A percentile compares a stretch with the other conserved stretches of the same genome.
These are phyloP conservation scores for Hypoxylon sp. DNA, from an alignment of 2,329 filamentous ascomycete species.

Conservation along the genomic window DNA sequence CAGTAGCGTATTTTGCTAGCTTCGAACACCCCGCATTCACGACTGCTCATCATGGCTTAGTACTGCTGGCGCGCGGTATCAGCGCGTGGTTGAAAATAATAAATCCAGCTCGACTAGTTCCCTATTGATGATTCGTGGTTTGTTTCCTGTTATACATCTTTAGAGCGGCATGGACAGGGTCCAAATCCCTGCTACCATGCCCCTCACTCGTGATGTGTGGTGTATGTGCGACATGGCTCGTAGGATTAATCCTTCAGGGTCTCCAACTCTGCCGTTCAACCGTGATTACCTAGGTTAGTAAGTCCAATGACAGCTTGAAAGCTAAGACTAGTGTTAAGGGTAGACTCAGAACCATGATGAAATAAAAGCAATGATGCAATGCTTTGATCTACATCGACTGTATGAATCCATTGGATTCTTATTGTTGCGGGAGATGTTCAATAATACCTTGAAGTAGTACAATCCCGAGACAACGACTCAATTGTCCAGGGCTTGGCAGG, in stretches of 20 bases:
- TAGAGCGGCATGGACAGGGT: constrained; percentile 31
- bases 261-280: constrained; percentile 18
- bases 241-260: constrained; percentile 35
- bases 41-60: constrained; percentile 30
- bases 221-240: constrained; percentile 24
- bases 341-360: constrained; percentile 11
- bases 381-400: constrained; percentile 23
- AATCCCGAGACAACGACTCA: constrained; percentile 26
- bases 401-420: not conserved
- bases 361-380: constrained; percentile 34
- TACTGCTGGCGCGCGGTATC: constrained; percentile 31
- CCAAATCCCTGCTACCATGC: constrained; percentile 35
- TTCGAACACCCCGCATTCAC: constrained; percentile 40
- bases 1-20: constrained; percentile 34
- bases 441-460: constrained; percentile 11
- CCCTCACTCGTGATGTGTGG: constrained; percentile 37
- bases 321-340: constrained; percentile 8
- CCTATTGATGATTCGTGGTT: constrained; percentile 26
- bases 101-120: constrained; percentile 31
- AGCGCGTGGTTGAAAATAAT: constrained; percentile 46
- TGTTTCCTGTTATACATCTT: constrained; percentile 24
- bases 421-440: constrained; percentile 1
- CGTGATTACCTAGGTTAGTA: constrained; percentile 14
- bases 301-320: constrained; percentile 12
- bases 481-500: constrained; percentile 36